phyloP scores from a whole-genome alignment of 495 filamentous ascomycete genomes.

The Penicillium turbatum region DNA sequence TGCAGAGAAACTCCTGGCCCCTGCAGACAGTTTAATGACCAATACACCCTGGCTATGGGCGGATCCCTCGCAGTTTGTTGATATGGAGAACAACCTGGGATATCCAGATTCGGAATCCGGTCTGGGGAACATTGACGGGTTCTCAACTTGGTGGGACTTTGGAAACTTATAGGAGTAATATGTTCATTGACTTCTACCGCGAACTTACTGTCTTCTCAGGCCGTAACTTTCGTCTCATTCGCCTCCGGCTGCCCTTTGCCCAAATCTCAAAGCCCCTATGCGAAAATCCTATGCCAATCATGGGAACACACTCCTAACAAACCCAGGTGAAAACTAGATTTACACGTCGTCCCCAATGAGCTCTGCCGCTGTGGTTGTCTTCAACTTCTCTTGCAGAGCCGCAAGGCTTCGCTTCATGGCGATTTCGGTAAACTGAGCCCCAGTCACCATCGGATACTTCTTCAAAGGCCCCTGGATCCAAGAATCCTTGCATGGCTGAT shows the following conservation, averaged over 20 bases:
- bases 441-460: conserved; percentile 58
- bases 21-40: conserved; percentile 42
- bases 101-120: conserved; percentile 32
- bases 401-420: conserved; percentile 58
- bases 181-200: conserved; percentile 24
- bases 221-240: conserved; percentile 8
- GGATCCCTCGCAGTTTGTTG: conserved; percentile 38
- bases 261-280: neutral
- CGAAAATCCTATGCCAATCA: neutral
- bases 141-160: conserved; percentile 45
- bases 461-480: conserved; percentile 55
- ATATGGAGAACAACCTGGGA: conserved; percentile 36
- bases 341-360: neutral
- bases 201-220: conserved; percentile 18
- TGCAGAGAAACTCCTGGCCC: conserved; percentile 35
- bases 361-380: conserved; percentile 21
- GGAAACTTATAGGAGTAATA: conserved; percentile 36
- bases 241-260: neutral
- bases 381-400: conserved; percentile 32
- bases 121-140: conserved; percentile 33
- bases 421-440: conserved; percentile 52
- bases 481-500: conserved; percentile 58
- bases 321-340: neutral
- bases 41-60: conserved; percentile 49
- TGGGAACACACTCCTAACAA: neutral